Base-by-base conservation (phyloP, 768 basidiomycete species). In the Rubroboletus satanas region DNA sequence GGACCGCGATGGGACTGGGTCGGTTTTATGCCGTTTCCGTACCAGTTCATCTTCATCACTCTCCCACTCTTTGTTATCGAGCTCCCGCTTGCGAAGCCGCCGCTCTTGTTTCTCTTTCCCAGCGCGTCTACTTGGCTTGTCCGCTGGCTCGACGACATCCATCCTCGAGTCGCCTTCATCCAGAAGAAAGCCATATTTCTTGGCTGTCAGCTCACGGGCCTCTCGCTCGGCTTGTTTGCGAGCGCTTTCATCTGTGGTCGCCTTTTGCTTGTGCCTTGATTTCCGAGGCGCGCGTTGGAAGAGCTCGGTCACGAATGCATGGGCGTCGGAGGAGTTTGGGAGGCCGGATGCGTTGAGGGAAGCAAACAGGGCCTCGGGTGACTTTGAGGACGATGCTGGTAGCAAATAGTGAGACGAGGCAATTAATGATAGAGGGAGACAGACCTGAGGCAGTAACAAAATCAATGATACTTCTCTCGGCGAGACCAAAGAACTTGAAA, bases 381-480 rank as follows among this genome's bases (percentile, higher is more conserved):
- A 82, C 70, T 95, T 95, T 51, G 92, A 80, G 52, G 88, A 85
- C 4, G 88, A 84, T n/a, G 91, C 93, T 64, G 42, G 52, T 15
- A 33, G 46, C 8, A 21, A 41, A 31, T 52, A 15, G 51, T 56
- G 48, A 62, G 53, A 31, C 1, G 23, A 17, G 4, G 6, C 8
- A 4, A 15, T 0, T 9, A 1, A n/a, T 15, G 35, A 29, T 1
- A 23, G 12, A 33, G 0, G 38, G 17, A 31, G 29, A 68, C 79
- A 38, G 59, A 88, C 91, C 93, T 71, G 89, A 85, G 46, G 91
- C 91, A 69, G 91, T 77, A 35, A 97, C 87, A 70, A 86, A 97
- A 75, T 93, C 87, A 61, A 93, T 83, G 56, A 88, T 90, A 60
- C 83, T 91, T 59, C 79, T 79, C 73, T 96, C 90, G 21, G 93